Percentiles rank a stretch among this genome's conserved stretches.
These are phyloP conservation scores for Luvunga scandens DNA, from an alignment of 345 rosid genomes.

Conservation along the genomic window DNA sequence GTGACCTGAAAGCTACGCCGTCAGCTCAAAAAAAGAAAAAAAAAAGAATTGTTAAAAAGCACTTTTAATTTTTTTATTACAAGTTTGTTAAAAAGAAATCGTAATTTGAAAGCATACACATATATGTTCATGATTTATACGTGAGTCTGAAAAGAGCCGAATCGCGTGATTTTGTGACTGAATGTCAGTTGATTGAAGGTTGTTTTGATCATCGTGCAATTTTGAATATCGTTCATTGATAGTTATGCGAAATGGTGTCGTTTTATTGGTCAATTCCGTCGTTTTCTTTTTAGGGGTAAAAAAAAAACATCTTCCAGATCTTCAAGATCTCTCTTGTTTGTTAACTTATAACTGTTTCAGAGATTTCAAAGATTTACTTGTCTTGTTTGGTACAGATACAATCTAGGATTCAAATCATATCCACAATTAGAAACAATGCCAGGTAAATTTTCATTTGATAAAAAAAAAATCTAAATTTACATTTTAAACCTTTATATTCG, in stretches of 20 bases:
- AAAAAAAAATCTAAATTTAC: slow-evolving; percentile 6
- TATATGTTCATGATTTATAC: not conserved
- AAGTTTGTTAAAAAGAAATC: slow-evolving; percentile 22
- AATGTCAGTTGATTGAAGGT: not conserved
- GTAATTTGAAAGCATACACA: slow-evolving; percentile 21
- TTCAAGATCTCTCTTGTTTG: slow-evolving; percentile 7
- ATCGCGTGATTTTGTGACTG: slow-evolving; percentile 20
- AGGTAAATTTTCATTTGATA: slow-evolving; percentile 30
- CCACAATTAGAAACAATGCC: slow-evolving; percentile 35
- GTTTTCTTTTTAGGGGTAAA: not conserved
- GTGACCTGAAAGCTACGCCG: slow-evolving; percentile 20
- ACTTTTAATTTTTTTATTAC: not conserved
- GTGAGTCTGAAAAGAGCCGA: slow-evolving; percentile 1
- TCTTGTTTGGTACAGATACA: slow-evolving; percentile 26
- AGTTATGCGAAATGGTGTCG: slow-evolving; percentile 11
- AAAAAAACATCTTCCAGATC: slow-evolving; percentile 17
- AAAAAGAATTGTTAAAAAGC: not conserved
- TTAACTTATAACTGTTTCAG: not conserved
- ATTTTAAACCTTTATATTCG: not conserved
- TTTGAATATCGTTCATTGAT: not conserved
- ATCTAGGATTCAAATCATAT: slow-evolving; percentile 9
- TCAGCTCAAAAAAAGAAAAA: no score
- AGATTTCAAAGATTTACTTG: slow-evolving; percentile 16
- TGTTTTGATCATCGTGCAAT: slow-evolving; percentile 9
- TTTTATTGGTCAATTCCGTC: slow-evolving; percentile 15